Conservation (phyloP, 306 rosid genomes). For the Quillaja saponaria region DNA sequence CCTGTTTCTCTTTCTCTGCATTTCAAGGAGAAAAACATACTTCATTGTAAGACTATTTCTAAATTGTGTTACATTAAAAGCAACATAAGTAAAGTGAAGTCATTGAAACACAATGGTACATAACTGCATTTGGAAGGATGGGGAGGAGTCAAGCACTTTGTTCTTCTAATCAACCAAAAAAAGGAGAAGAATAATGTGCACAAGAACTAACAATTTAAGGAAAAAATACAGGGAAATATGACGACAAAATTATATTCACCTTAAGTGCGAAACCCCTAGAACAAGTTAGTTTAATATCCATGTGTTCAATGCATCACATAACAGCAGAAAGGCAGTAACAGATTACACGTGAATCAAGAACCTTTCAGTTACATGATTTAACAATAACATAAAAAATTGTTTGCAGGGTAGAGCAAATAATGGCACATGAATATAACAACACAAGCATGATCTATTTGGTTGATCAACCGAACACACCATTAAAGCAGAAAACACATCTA, state of each 20-base stretch:
- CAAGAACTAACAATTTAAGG: not conserved
- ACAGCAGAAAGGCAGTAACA: not conserved
- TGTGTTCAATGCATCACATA: conserved; percentile 13
- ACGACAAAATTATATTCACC: not conserved
- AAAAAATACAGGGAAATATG: not conserved
- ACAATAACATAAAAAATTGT: not conserved
- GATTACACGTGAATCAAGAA: conserved; percentile 11
- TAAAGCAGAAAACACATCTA: conserved; percentile 12
- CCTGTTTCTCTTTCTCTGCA: conserved; percentile 42
- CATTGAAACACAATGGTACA: conserved; percentile 5
- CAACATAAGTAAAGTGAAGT: not conserved
- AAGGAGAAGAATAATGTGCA: not conserved
- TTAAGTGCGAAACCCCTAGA: not conserved
- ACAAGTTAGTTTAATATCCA: conserved; percentile 7
- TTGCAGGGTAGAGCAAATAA: not conserved
- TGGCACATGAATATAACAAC: conserved; percentile 4
- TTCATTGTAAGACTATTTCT: not conserved
- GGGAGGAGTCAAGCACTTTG: conserved; percentile 3
- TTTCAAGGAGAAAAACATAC: conserved; percentile 21
- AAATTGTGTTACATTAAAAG: not conserved
- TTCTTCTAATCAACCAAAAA: conserved; percentile 11
- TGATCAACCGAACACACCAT: conserved; percentile 5
- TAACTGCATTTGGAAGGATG: not conserved
- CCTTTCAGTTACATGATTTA: too few relatives aligned
- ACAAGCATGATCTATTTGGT: not conserved